phyloP scores from a whole-genome alignment of 2,329 filamentous ascomycete species.

The Penicillium oxalicum region DNA sequence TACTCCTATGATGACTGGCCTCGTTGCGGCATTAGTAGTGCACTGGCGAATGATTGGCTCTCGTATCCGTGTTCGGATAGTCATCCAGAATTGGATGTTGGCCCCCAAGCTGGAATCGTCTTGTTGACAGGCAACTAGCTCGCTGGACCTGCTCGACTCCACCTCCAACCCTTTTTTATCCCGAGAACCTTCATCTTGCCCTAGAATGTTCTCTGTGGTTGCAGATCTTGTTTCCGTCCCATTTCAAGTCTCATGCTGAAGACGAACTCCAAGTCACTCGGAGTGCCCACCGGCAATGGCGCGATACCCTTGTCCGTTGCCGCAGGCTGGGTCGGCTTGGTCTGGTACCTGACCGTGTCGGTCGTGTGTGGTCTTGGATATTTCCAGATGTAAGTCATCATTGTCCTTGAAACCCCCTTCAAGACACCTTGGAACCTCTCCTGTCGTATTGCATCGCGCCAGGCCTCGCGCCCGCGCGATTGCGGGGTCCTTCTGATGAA shows the following conservation, averaged over 20 bases:
- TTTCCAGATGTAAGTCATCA: conserved; percentile 49
- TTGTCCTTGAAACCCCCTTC: neutral
- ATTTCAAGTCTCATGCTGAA: conserved; percentile 25
- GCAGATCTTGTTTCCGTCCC: conserved; percentile 1
- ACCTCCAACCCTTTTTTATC: neutral
- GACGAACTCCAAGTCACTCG: conserved; percentile 19
- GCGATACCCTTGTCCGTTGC: conserved; percentile 34
- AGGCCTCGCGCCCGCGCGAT: neutral
- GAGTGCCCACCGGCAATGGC: conserved; percentile 25
- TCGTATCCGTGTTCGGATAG: no score
- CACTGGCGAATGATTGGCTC: no score
- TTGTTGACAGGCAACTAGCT: neutral
- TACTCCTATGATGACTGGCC: no score
- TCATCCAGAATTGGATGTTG: no score
- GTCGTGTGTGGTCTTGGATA: conserved; percentile 55
- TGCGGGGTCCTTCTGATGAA: neutral
- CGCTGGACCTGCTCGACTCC: neutral
- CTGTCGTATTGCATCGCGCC: neutral
- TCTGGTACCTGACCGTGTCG: conserved; percentile 53
- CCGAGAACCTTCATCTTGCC: neutral
- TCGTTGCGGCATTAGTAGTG: no score
- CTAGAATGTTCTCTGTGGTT: conserved; percentile 15
- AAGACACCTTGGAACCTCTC: neutral
- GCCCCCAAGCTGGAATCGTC: no score
- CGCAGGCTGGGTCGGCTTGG: conserved; percentile 43